A percentile compares a stretch with the other conserved stretches of the same genome.
Evolutionary conservation across 495 filamentous ascomycete species (phyloP).

Genomic region (Penicillium angulare): DNA sequence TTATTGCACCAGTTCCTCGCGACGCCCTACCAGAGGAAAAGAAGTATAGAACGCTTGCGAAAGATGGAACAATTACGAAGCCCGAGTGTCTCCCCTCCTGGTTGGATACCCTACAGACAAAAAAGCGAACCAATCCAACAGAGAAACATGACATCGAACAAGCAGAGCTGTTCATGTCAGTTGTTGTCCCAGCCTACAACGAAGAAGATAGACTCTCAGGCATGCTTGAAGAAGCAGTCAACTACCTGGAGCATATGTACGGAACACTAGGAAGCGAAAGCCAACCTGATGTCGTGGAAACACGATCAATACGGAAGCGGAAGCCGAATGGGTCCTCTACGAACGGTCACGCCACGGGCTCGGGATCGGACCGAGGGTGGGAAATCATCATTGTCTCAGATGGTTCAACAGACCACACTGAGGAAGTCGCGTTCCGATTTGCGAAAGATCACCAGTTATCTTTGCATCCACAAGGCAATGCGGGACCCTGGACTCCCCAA

Average conservation of each 20-base stretch:
- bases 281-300: slow-evolving; percentile 12
- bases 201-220: slow-evolving; percentile 77
- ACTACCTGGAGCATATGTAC: slow-evolving; percentile 74
- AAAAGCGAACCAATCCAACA: slow-evolving; percentile 31
- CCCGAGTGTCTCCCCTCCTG: slow-evolving; percentile 75
- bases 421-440: slow-evolving; percentile 75
- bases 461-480: slow-evolving; percentile 38
- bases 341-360: slow-evolving; percentile 21
- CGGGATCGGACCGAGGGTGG: slow-evolving; percentile 58
- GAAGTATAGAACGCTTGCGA: slow-evolving; percentile 71
- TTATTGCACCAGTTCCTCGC: slow-evolving; percentile 81
- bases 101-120: slow-evolving; percentile 65
- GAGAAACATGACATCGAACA: slow-evolving; percentile 39
- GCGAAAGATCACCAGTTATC: slow-evolving; percentile 53
- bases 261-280: slow-evolving; percentile 43
- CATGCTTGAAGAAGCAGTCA: slow-evolving; percentile 89
- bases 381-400: slow-evolving; percentile 95
- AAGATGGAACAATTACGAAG: slow-evolving; percentile 58
- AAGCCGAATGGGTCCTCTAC: slow-evolving; percentile 26
- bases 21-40: slow-evolving; percentile 74
- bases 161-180: slow-evolving; percentile 69
- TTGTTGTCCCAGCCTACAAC: slow-evolving; percentile 95
- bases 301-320: slow-evolving; percentile 29
- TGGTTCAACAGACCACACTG: slow-evolving; percentile 83
- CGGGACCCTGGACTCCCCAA: slow-evolving; percentile 45